Percentiles rank a stretch among this genome's conserved stretches.
phyloP scores from a whole-genome alignment of 768 basidiomycete genomes.

The Lactarius quietus region DNA sequence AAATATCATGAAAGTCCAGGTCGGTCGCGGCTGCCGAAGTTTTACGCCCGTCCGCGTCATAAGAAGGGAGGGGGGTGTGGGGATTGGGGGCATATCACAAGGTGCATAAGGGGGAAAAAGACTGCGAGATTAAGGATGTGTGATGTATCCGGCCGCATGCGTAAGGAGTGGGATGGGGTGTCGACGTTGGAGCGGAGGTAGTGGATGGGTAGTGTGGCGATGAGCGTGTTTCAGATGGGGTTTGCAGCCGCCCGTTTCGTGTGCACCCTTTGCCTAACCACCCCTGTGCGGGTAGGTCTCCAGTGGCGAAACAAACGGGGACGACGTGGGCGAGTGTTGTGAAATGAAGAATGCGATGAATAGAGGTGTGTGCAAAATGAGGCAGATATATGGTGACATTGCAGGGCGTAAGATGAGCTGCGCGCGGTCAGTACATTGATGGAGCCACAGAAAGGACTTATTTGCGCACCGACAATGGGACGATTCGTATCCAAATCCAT shows the following conservation, averaged over 20 bases:
- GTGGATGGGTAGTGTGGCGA: neutral
- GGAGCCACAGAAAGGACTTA: too few species aligned
- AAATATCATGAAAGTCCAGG: slow-evolving; percentile 11
- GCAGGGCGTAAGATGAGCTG: slow-evolving; percentile 23
- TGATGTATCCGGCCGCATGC: slow-evolving; percentile 9
- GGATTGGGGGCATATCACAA: slow-evolving; percentile 4
- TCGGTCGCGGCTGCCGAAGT: neutral
- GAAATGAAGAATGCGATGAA: slow-evolving; percentile 22
- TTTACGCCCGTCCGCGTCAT: slow-evolving; percentile 5
- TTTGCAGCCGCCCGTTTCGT: neutral
- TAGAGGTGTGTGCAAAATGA: slow-evolving; percentile 20
- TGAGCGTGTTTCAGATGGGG: neutral
- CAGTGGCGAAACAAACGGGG: neutral
- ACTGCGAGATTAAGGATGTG: slow-evolving; percentile 14
- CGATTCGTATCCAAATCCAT: slow-evolving; percentile 25
- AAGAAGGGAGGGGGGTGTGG: neutral
- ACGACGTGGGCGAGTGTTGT: neutral
- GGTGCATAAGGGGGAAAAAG: slow-evolving; percentile 8
- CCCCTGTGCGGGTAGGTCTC: neutral
- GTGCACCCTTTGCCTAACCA: neutral
- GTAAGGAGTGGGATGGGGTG: slow-evolving; percentile 4
- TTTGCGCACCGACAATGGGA: slow-evolving; percentile 17
- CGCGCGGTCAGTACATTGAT: neutral
- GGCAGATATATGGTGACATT: slow-evolving; percentile 21
- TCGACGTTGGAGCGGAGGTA: neutral